A percentile compares a stretch with the other conserved stretches of the same genome.
Conservation (phyloP, 306 rosid species). For the Crotalaria pallida region DNA sequence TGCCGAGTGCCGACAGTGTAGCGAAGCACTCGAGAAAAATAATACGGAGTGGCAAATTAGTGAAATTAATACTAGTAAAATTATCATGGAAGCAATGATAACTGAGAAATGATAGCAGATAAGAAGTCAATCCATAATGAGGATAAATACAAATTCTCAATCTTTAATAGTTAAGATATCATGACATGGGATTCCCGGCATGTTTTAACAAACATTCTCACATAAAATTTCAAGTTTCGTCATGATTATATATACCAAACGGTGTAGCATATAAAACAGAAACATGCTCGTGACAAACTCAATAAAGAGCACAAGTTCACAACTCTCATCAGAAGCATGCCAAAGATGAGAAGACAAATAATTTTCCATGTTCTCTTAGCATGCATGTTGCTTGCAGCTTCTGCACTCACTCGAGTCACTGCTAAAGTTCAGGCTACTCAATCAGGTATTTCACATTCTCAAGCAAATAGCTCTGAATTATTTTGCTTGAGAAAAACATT, state of each 20-base stretch:
- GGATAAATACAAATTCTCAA: conserved; percentile 39
- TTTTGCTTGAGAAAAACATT: neutral
- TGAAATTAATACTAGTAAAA: conserved; percentile 33
- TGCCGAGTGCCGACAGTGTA: conserved; percentile 41
- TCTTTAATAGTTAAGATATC: conserved; percentile 26
- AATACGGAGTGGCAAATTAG: conserved; percentile 28
- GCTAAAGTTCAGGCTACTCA: conserved; percentile 34
- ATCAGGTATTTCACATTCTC: conserved; percentile 45
- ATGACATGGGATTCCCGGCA: conserved; percentile 65
- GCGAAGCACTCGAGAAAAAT: conserved; percentile 32
- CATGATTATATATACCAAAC: conserved; percentile 44
- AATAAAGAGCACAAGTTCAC: conserved; percentile 16
- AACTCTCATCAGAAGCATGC: conserved; percentile 20
- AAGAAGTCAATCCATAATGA: conserved; percentile 63
- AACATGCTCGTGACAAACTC: conserved; percentile 17
- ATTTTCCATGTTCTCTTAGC: conserved; percentile 39
- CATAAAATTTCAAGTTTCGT: conserved; percentile 29
- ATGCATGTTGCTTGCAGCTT: conserved; percentile 51
- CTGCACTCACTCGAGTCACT: conserved; percentile 31
- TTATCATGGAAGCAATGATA: conserved; percentile 60
- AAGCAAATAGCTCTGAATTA: neutral
- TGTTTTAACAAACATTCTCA: conserved; percentile 40
- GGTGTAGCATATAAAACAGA: conserved; percentile 18
- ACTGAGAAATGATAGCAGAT: conserved; percentile 32
- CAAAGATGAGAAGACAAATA: conserved; percentile 49